Evolutionary conservation across 164 flowering plant genomes (phyloP), one percentile per base, ranked within the genome.

Genomic region (Kalanchoe fedtschenkoi): DNA sequence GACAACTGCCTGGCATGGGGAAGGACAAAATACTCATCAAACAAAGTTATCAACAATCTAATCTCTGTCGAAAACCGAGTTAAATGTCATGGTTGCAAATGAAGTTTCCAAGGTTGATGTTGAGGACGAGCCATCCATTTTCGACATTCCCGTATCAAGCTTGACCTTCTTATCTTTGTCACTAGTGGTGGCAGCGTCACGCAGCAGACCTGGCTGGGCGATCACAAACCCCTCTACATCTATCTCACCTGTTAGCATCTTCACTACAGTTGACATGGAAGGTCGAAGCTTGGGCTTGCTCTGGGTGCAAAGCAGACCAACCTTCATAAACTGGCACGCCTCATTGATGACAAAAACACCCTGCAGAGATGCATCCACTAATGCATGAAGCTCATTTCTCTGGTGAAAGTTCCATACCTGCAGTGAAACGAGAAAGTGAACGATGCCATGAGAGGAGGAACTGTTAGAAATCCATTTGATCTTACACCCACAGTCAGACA

Each of bases 261-360:
- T 61, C 21, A 73, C 74, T 41, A 81, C 83, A 33, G 72, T 68
- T 8, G 85, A 77, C 83, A 79, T 81, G 29, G 68, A n/a, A 34
- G 85, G 85, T 21, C 85, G 70, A 53, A 63, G 64, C 63, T 74
- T 79, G 26, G 79, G 78, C 63, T 22, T 44, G 35, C 71, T 75
- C 69, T 81, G 85, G 55, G 78, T 77, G 73, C 85, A 81, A 29
- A 79, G 74, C 35, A 81, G 81, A 46, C 75, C 76, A 21, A 79
- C 67, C 67, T 75, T 77, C 17, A 77, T 39, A 62, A 51, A 79
- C 57, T 66, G 72, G 44, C 63, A 28, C 34, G 75, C 80, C 71
- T 81, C 83, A 6, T 75, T 72, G 17, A 41, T 51, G 22, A 71
- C 58, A 16, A 62, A 60, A 65, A 72, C 77, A 14, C 64, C 78